A percentile compares a stretch with the other conserved stretches of the same genome.
These are phyloP conservation scores for Fusarium sp. DNA, from an alignment of 2,329 filamentous ascomycete species.

Conservation along the genomic window DNA sequence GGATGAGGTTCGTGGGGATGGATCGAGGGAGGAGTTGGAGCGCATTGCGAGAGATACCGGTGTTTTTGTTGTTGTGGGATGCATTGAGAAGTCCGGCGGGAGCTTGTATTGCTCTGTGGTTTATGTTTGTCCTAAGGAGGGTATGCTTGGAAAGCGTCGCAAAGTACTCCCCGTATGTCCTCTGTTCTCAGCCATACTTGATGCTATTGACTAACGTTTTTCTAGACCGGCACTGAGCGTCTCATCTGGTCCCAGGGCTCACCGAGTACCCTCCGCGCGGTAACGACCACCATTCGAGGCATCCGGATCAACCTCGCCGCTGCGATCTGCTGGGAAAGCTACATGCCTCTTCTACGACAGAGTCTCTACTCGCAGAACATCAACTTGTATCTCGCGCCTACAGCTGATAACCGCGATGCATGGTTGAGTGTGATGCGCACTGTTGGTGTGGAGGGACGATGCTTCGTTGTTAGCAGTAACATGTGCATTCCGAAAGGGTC, in stretches of 20 bases:
- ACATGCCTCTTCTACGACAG: constrained; percentile 90
- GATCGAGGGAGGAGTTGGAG: constrained; percentile 84
- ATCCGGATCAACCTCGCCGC: constrained; percentile 83
- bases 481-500: constrained; percentile 71
- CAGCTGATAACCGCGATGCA: constrained; percentile 83
- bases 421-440: constrained; percentile 89
- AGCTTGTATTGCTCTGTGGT: constrained; percentile 86
- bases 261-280: constrained; percentile 79
- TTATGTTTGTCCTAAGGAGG: constrained; percentile 80
- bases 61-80: constrained; percentile 82
- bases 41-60: constrained; percentile 78
- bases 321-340: constrained; percentile 97
- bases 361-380: constrained; percentile 89
- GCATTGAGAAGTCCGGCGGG: constrained; percentile 83
- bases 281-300: constrained; percentile 82
- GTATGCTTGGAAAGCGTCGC: constrained; percentile 83
- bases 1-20: constrained; percentile 57
- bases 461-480: constrained; percentile 87
- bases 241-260: constrained; percentile 91
- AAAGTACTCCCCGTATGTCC: constrained; percentile 86
- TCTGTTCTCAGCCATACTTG: fast-evolving
- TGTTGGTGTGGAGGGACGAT: constrained; percentile 81
- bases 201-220: background rate
- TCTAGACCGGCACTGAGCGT: constrained; percentile 79
- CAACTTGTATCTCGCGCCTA: constrained; percentile 91